Conservation (phyloP, 1,139 yeast genomes). For the Scheffersomyces illinoinensis region DNA sequence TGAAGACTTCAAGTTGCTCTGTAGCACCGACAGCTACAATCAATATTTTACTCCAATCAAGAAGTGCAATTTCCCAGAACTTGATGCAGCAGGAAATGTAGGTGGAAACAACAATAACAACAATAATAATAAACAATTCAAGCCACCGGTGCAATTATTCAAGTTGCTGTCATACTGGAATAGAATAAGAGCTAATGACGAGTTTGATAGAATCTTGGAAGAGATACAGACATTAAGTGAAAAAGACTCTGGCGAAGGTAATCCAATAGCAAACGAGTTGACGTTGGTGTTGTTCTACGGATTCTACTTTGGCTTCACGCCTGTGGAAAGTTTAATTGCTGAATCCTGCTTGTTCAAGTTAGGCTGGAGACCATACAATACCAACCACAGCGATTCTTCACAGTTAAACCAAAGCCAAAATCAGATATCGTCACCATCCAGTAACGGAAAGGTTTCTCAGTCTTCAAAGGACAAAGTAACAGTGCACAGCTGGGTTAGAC, state of each 20-base stretch:
- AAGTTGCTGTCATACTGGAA: constrained; percentile 51
- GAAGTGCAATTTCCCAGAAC: constrained; percentile 42
- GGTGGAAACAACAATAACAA: constrained; percentile 16
- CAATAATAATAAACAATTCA: constrained; percentile 11
- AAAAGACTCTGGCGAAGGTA: constrained; percentile 24
- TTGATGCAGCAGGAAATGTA: constrained; percentile 23
- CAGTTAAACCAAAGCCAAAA: background rate
- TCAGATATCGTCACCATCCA: background rate
- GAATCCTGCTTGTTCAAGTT: constrained; percentile 40
- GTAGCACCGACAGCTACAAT: constrained; percentile 25
- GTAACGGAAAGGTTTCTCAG: background rate
- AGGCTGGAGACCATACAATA: constrained; percentile 46
- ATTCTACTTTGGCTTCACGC: constrained; percentile 57
- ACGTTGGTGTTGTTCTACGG: constrained; percentile 59
- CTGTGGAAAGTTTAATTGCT: constrained; percentile 40
- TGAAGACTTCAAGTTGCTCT: constrained; percentile 26
- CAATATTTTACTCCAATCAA: constrained; percentile 33
- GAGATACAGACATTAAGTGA: constrained; percentile 29
- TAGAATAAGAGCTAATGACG: constrained; percentile 43
- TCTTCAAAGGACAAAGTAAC: constrained; percentile 9
- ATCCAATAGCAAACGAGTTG: constrained; percentile 31
- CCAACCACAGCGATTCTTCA: constrained; percentile 5
- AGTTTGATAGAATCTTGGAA: constrained; percentile 33
- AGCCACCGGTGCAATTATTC: constrained; percentile 38
- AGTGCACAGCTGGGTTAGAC: constrained; percentile 37